phyloP scores from a whole-genome alignment of 208 protist species.

The Trypanosoma vivax region DNA sequence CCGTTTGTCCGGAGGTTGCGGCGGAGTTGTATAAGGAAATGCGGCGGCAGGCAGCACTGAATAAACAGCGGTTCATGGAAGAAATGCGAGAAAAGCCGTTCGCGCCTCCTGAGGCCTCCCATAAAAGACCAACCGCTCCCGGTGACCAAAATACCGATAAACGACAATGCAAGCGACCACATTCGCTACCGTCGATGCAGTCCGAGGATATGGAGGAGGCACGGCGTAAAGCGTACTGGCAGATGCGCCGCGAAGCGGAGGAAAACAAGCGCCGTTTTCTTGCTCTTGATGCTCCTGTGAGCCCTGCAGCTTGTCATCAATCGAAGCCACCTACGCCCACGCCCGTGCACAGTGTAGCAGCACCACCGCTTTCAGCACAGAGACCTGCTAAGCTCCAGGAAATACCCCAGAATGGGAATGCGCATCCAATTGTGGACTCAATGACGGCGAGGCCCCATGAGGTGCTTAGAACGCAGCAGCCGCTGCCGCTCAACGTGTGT shows the following conservation, averaged over 20 bases:
- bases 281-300: constrained; percentile 21
- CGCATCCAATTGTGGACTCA: no score
- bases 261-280: constrained; percentile 73
- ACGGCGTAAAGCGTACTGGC: constrained; percentile 73
- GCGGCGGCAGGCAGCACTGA: constrained; percentile 66
- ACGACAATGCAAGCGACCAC: constrained; percentile 22
- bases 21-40: constrained; percentile 71
- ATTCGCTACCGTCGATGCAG: constrained; percentile 43
- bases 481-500: not conserved
- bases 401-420: no score
- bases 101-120: not conserved
- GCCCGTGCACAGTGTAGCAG: no score
- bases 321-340: not conserved
- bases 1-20: constrained; percentile 7
- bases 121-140: no score
- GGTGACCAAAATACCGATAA: not conserved
- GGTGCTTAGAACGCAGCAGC: not conserved
- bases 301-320: not conserved
- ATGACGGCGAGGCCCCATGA: no score
- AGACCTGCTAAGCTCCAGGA: no score
- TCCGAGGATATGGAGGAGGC: constrained; percentile 56
- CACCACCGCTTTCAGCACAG: no score
- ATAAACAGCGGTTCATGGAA: constrained; percentile 61
- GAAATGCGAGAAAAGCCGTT: constrained; percentile 18
- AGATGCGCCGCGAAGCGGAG: constrained; percentile 82